Evolutionary conservation across 345 rosid species (phyloP).

Genomic region (Streptanthus diversifolius): DNA sequence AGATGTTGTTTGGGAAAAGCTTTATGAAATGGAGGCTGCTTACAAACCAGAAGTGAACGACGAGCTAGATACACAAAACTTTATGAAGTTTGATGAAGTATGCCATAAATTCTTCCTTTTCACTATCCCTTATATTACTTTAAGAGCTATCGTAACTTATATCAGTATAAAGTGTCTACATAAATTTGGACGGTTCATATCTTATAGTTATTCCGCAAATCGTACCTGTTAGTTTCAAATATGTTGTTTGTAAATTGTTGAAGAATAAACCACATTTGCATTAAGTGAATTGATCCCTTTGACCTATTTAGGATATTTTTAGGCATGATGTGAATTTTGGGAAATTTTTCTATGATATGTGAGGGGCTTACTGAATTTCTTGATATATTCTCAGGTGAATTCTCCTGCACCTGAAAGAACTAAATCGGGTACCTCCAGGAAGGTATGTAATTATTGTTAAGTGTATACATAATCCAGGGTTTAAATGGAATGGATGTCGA

Average conservation of each 20-base stretch:
- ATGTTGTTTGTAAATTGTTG: conserved; percentile 8
- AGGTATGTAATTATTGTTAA: conserved; percentile 50
- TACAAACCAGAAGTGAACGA: conserved; percentile 91
- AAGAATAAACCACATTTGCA: background rate
- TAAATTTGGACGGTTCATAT: background rate
- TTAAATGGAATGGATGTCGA: conserved; percentile 7
- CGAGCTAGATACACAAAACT: conserved; percentile 92
- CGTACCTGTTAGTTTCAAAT: background rate
- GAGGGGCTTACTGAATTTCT: conserved; percentile 7
- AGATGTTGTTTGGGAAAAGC: conserved; percentile 72
- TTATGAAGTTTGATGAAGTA: conserved; percentile 98
- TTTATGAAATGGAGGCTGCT: conserved; percentile 93
- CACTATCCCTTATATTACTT: background rate
- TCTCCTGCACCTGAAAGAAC: conserved; percentile 68
- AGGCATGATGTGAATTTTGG: background rate
- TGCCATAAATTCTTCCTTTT: conserved; percentile 18
- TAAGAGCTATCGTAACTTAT: background rate
- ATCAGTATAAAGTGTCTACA: background rate
- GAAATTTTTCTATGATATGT: background rate
- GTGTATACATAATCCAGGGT: background rate
- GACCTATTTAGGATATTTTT: background rate
- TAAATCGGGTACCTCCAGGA: conserved; percentile 74
- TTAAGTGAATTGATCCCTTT: too few species aligned
- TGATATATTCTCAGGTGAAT: conserved; percentile 49
- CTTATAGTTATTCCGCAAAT: background rate